Percentiles rank a stretch among this genome's conserved stretches.
These are phyloP conservation scores for Gautieria morchelliformis DNA, from an alignment of 768 basidiomycete genomes.

Conservation along the genomic window DNA sequence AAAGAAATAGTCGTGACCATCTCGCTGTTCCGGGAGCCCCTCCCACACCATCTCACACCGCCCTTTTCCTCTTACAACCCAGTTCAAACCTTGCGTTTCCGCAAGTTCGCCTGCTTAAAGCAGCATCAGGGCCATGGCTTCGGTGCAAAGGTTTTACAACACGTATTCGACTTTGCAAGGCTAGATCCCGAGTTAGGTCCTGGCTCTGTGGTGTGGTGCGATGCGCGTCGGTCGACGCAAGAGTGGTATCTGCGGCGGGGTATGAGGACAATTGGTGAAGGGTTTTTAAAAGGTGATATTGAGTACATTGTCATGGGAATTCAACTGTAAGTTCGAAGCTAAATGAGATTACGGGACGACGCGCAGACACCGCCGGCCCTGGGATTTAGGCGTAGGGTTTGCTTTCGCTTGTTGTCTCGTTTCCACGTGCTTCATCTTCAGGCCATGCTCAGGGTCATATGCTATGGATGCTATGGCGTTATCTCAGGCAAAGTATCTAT, in stretches of 20 bases:
- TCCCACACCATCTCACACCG: conserved; percentile 21
- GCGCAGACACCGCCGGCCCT: no score
- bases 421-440: no score
- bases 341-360: not conserved
- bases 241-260: conserved; percentile 48
- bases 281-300: conserved; percentile 44
- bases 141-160: conserved; percentile 37
- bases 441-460: no score
- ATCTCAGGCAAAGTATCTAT: no score
- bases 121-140: conserved; percentile 44
- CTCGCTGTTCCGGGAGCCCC: conserved; percentile 41
- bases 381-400: no score
- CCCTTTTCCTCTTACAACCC: conserved; percentile 8
- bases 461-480: no score
- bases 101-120: conserved; percentile 52
- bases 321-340: conserved; percentile 12
- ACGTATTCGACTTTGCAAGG: conserved; percentile 29
- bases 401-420: no score
- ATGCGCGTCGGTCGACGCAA: conserved; percentile 36
- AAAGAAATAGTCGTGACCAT: conserved; percentile 40
- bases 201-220: conserved; percentile 45
- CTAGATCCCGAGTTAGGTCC: conserved; percentile 24
- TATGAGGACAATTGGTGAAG: conserved; percentile 37
- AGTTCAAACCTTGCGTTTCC: conserved; percentile 29
- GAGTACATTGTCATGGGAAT: conserved; percentile 49